Percentiles rank a stretch among this genome's conserved stretches.
Conservation (phyloP, 768 basidiomycete species). For the Pseudohyphozyma bogoriensis region DNA sequence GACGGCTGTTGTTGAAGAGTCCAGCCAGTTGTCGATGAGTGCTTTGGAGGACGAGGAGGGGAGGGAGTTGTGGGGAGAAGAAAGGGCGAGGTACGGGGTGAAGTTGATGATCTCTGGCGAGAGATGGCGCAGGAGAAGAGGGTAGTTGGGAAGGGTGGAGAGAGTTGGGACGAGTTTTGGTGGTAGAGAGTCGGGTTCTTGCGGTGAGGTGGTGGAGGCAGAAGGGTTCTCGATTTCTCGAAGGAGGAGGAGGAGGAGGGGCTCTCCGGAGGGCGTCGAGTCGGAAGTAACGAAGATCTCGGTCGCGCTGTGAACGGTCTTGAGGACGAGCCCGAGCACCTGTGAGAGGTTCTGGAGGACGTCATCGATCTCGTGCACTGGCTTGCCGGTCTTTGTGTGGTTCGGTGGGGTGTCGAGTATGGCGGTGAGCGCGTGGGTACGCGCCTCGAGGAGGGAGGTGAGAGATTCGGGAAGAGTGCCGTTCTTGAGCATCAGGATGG, state of each 20-base stretch:
- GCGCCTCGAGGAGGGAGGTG: conserved; percentile 13
- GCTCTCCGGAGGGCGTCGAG: background rate
- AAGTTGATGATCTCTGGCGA: conserved; percentile 23
- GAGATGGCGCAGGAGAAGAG: conserved; percentile 28
- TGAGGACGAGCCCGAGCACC: conserved; percentile 15
- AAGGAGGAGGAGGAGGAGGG: conserved; percentile 14
- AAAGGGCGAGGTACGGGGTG: conserved; percentile 17
- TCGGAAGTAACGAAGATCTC: conserved; percentile 16
- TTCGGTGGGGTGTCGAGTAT: conserved; percentile 12
- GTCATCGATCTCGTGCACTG: background rate
- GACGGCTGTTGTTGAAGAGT: conserved; percentile 2
- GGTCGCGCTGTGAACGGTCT: conserved; percentile 16
- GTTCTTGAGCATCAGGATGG: conserved; percentile 25
- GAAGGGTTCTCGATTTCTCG: conserved; percentile 11
- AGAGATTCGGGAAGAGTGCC: conserved; percentile 1
- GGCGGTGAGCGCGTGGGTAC: conserved; percentile 6
- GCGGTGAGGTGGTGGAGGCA: background rate
- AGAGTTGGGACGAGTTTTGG: conserved; percentile 17
- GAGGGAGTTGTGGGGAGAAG: background rate
- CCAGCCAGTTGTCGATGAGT: conserved; percentile 14
- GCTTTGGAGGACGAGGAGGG: background rate
- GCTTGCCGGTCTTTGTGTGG: background rate
- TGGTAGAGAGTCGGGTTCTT: background rate
- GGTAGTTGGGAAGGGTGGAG: conserved; percentile 25
- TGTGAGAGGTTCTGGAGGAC: background rate